A percentile compares a stretch with the other conserved stretches of the same genome.
Conservation (phyloP, 129 eudicot genomes). For the Saposhnikovia divaricata region DNA sequence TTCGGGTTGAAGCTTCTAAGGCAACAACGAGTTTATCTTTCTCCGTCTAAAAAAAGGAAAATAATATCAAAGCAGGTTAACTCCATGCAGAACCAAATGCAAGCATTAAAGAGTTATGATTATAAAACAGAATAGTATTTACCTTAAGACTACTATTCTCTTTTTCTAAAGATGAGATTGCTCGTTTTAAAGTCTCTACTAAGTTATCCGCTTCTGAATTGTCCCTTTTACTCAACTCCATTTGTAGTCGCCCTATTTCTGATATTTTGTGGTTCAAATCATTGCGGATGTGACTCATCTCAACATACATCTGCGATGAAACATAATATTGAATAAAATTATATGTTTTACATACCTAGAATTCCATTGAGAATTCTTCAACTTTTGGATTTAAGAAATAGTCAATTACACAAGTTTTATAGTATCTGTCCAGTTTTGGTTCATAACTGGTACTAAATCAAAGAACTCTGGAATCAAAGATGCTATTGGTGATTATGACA, state of each 20-base stretch:
- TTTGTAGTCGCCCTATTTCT: slow-evolving; percentile 59
- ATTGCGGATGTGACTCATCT: slow-evolving; percentile 47
- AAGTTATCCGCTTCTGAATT: slow-evolving; percentile 37
- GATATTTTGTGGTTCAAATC: slow-evolving; percentile 55
- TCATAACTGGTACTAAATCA: not conserved
- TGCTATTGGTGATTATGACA: not conserved
- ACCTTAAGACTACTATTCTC: slow-evolving; percentile 72
- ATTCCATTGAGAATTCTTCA: too few relatives aligned
- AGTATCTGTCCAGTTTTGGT: not conserved
- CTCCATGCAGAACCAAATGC: slow-evolving; percentile 1
- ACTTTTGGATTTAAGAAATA: too few relatives aligned
- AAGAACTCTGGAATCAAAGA: not conserved
- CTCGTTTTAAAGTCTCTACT: slow-evolving; percentile 43
- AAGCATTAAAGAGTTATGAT: not conserved
- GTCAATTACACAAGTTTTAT: not conserved
- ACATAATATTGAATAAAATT: not conserved
- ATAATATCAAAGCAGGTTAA: slow-evolving; percentile 14
- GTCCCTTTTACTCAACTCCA: slow-evolving; percentile 50
- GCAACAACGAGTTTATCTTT: slow-evolving; percentile 55
- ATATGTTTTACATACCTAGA: not conserved
- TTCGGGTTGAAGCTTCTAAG: slow-evolving; percentile 37
- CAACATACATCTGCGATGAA: slow-evolving; percentile 44
- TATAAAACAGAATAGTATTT: not conserved
- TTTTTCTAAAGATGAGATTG: slow-evolving; percentile 50
- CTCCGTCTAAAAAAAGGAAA: slow-evolving; percentile 46